phyloP scores from a whole-genome alignment of 208 protist species.

The Leishmania tropica region DNA sequence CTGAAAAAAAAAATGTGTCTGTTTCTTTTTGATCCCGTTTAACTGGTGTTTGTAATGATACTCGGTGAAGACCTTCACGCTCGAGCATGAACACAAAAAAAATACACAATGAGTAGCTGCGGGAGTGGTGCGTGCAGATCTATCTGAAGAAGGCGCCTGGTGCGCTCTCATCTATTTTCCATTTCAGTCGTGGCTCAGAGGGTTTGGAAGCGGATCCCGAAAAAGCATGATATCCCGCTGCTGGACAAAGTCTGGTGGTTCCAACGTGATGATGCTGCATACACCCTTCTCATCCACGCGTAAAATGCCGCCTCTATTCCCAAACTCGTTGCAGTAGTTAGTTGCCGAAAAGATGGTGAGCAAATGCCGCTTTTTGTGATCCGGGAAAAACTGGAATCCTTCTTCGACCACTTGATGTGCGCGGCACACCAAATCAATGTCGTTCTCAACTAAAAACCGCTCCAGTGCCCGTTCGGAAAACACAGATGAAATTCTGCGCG shows the following conservation, averaged over 20 bases:
- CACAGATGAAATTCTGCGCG: slow-evolving; percentile 98
- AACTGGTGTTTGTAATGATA: not conserved
- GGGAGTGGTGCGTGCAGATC: not conserved
- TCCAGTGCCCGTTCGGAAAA: slow-evolving; percentile 97
- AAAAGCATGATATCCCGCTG: slow-evolving; percentile 72
- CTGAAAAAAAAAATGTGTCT: too few species aligned
- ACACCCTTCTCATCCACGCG: slow-evolving; percentile 96
- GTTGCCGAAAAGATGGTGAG: slow-evolving; percentile 99
- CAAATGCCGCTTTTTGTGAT: slow-evolving; percentile 94
- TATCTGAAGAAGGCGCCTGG: not conserved
- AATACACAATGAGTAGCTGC: not conserved
- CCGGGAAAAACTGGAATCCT: slow-evolving; percentile 99
- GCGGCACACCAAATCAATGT: slow-evolving; percentile 98
- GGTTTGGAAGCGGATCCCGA: slow-evolving; percentile 42
- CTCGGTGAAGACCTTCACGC: not conserved
- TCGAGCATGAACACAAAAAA: not conserved
- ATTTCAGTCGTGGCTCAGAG: slow-evolving; percentile 17
- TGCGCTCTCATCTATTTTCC: not conserved
- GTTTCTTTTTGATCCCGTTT: not conserved
- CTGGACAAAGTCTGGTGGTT: slow-evolving; percentile 79
- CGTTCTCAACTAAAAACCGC: slow-evolving; percentile 96
- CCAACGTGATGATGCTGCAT: slow-evolving; percentile 94
- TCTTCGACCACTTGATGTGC: slow-evolving; percentile 99
- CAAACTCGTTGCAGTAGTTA: slow-evolving; percentile 99
- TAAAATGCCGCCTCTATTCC: slow-evolving; percentile 99